Conservation (phyloP, 176 grass and related monocot species). For the Pontederia paniculata region DNA sequence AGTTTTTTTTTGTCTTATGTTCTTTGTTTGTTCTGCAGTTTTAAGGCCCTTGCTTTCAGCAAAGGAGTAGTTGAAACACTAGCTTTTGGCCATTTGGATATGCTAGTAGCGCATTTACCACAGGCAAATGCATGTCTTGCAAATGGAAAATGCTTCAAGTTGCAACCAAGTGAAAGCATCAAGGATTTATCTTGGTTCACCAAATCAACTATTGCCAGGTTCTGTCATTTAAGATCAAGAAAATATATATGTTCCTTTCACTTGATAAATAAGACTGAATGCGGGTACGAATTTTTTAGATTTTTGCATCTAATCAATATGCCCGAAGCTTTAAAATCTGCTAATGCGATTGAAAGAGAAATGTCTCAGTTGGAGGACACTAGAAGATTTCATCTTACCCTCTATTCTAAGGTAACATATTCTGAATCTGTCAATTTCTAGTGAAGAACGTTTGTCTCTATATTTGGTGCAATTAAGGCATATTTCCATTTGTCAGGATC, state of each 20-base stretch:
- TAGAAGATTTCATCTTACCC: constrained; percentile 85
- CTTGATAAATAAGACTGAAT: too few species aligned
- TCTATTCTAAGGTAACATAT: constrained; percentile 59
- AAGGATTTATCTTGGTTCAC: constrained; percentile 74
- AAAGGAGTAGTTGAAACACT: constrained; percentile 50
- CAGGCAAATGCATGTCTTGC: constrained; percentile 51
- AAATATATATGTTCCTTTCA: too few species aligned
- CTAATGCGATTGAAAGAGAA: constrained; percentile 60
- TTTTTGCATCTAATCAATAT: constrained; percentile 68
- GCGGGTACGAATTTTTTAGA: constrained; percentile 25
- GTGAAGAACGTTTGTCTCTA: not conserved
- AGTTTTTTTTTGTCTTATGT: not conserved
- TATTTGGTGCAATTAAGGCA: not conserved
- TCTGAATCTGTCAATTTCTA: not conserved
- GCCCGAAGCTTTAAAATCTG: constrained; percentile 45
- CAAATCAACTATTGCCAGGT: constrained; percentile 66
- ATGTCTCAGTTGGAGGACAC: constrained; percentile 94
- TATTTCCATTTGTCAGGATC: constrained; percentile 35
- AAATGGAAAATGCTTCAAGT: constrained; percentile 50
- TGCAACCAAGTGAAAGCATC: constrained; percentile 31
- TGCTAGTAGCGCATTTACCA: constrained; percentile 54
- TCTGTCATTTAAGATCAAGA: not conserved
- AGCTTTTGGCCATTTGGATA: constrained; percentile 59
- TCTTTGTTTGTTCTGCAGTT: constrained; percentile 29
- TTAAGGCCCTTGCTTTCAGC: constrained; percentile 53